Percentiles rank a stretch among this genome's conserved stretches.
Evolutionary conservation across 148 eudicot species (phyloP).

Genomic region (Agrostemma githago): DNA sequence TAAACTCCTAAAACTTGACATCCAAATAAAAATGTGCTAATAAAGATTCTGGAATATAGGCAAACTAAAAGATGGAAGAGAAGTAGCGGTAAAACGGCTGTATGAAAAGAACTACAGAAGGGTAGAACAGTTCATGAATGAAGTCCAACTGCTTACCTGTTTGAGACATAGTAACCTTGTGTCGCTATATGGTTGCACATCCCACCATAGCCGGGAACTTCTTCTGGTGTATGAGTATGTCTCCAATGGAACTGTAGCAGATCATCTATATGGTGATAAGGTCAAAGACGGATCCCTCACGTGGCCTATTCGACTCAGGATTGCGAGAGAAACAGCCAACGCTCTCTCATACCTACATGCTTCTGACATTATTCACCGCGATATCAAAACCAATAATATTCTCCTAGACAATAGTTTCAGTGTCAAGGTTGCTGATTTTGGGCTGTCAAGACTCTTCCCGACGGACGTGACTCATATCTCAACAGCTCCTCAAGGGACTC

Average conservation of each 20-base stretch:
- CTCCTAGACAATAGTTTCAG: conserved; percentile 45
- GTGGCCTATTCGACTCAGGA: conserved; percentile 57
- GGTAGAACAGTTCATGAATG: conserved; percentile 64
- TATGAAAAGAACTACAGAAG: conserved; percentile 59
- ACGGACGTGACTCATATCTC: conserved; percentile 53
- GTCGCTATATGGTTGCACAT: conserved; percentile 65
- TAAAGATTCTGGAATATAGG: conserved; percentile 30
- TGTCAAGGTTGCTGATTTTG: conserved; percentile 75
- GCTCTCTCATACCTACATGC: conserved; percentile 66
- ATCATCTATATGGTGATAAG: conserved; percentile 54
- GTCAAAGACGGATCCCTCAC: conserved; percentile 32
- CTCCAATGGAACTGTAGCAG: conserved; percentile 69
- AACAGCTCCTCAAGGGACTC: conserved; percentile 84
- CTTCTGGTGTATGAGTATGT: conserved; percentile 71
- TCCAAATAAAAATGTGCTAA: background rate
- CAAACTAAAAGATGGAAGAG: conserved; percentile 58
- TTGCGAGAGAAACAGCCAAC: conserved; percentile 57
- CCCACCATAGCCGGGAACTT: conserved; percentile 49
- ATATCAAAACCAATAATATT: conserved; percentile 67
- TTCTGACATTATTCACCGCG: conserved; percentile 67
- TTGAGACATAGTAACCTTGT: conserved; percentile 62
- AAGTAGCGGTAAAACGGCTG: conserved; percentile 72
- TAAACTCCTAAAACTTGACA: background rate
- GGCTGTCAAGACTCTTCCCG: conserved; percentile 62
- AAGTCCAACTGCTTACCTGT: conserved; percentile 52